Conservation (phyloP, 768 basidiomycete species). For the Suillus decipiens region DNA sequence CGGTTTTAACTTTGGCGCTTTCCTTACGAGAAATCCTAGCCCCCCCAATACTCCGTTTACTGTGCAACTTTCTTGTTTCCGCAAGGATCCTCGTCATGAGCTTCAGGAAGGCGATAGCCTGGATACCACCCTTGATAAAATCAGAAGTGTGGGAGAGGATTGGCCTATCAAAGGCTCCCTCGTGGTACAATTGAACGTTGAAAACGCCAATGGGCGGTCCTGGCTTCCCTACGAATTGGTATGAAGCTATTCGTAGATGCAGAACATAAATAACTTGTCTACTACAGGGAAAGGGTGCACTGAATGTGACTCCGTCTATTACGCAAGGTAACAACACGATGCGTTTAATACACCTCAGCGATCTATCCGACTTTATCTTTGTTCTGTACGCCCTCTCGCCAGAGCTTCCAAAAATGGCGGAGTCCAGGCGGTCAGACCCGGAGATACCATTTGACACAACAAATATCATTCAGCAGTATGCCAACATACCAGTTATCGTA, state of each 20-base stretch:
- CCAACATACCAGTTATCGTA: constrained; percentile 4
- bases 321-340: constrained; percentile 48
- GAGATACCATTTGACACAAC: not conserved
- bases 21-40: not conserved
- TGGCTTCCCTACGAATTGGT: constrained; percentile 50
- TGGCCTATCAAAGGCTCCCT: constrained; percentile 52
- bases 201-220: constrained; percentile 31
- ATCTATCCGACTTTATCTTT: constrained; percentile 44
- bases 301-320: constrained; percentile 45
- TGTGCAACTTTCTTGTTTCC: constrained; percentile 26
- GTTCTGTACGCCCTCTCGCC: constrained; percentile 41
- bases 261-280: not conserved
- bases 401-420: constrained; percentile 20
- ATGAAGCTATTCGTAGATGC: constrained; percentile 17
- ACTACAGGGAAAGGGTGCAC: constrained; percentile 30
- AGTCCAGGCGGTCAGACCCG: constrained; percentile 12
- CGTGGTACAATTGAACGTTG: constrained; percentile 47
- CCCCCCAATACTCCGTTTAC: not conserved
- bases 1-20: not conserved
- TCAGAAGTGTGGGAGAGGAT: constrained; percentile 14
- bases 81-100: not conserved
- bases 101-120: not conserved
- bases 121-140: constrained; percentile 7
- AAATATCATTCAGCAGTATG: not conserved
- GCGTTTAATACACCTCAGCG: constrained; percentile 50